A percentile compares a stretch with the other conserved stretches of the same genome.
These are phyloP conservation scores for Hirschioporus abietinus DNA, from an alignment of 768 basidiomycete genomes.

Conservation along the genomic window DNA sequence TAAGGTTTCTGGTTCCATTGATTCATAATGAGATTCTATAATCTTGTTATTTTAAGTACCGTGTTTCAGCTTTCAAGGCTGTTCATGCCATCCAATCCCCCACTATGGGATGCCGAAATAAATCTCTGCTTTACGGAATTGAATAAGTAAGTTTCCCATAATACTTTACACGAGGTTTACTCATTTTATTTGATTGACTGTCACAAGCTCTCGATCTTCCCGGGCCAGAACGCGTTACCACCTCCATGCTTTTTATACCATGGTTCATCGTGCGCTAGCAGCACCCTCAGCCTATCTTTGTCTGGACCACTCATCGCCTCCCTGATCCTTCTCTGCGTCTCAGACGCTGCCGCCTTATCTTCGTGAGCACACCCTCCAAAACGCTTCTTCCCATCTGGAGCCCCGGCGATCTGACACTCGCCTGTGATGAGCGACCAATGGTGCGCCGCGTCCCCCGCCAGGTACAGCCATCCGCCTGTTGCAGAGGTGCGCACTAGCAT, in stretches of 20 bases:
- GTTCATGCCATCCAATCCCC: too few species aligned
- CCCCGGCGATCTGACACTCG: conserved; percentile 7
- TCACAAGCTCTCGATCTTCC: conserved; percentile 5
- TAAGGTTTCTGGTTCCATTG: too few species aligned
- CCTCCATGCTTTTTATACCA: conserved; percentile 13
- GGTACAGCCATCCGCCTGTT: conserved; percentile 12
- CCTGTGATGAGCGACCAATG: conserved; percentile 8
- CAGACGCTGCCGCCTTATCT: conserved; percentile 2
- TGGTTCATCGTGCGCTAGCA: conserved; percentile 14
- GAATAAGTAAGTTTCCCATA: too few species aligned
- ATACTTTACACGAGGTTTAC: too few species aligned
- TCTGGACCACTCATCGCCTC: neutral
- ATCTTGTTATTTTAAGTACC: too few species aligned
- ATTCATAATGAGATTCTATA: too few species aligned
- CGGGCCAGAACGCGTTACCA: conserved; percentile 6
- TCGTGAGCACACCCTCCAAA: conserved; percentile 4
- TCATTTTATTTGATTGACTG: neutral
- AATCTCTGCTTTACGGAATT: too few species aligned
- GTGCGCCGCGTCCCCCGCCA: conserved; percentile 14
- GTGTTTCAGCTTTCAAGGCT: too few species aligned
- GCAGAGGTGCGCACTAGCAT: conserved; percentile 15
- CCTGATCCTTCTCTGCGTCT: neutral
- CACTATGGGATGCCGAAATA: too few species aligned
- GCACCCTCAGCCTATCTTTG: conserved; percentile 6
- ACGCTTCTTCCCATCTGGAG: neutral